Evolutionary conservation across 2,329 filamentous ascomycete genomes (phyloP), one percentile per base, ranked within the genome.

Genomic region (Fusarium cyanostomum): DNA sequence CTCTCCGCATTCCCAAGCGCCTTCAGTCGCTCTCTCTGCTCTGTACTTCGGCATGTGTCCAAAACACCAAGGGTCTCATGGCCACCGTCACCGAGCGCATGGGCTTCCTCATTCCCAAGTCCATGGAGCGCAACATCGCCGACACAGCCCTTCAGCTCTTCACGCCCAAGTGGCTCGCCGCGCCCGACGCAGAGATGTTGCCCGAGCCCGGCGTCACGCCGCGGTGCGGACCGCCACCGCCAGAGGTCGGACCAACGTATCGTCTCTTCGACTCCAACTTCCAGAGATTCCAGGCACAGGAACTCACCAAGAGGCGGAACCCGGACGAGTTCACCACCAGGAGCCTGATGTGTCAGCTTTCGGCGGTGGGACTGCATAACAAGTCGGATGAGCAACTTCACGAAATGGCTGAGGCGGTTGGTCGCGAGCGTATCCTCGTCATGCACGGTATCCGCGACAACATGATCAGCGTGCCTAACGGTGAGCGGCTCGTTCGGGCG

Each of bases 261-360:
- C 68, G 80, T 33, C 76, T 75, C 8, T 96, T 95, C 74, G 84
- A 84, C 5, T 92, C 82, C 49, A 95, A 94, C 72, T 92, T 88
- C 56, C 90, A 95, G 78, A 89, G 93, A 6, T 94, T 93, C 71
- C 89, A 90, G 24, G 92, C 93, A 0, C 87, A 89, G 66, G 92
- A 96, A 76, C 76, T 96, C 62, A 81, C 80, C 71, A 96, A 96
- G 79, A 83, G 90, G 15, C 77, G 81, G 13, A 82, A 90, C 56
- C 78, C 82, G 1, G 78, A 81, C 1, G 80, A 80, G 7, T 94
- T 92, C 73, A 86, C 84, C 4, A 82, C 81, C 42, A 81, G 80
- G 28, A 91, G 91, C 1, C 92, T 95, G 74, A 72, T 95, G 28
- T 80, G 91, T 67, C 93, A 97, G 79, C 84, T 92, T 3, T 80